phyloP scores from a whole-genome alignment of 345 rosid genomes.

The Eucalyptus camaldulensis region DNA sequence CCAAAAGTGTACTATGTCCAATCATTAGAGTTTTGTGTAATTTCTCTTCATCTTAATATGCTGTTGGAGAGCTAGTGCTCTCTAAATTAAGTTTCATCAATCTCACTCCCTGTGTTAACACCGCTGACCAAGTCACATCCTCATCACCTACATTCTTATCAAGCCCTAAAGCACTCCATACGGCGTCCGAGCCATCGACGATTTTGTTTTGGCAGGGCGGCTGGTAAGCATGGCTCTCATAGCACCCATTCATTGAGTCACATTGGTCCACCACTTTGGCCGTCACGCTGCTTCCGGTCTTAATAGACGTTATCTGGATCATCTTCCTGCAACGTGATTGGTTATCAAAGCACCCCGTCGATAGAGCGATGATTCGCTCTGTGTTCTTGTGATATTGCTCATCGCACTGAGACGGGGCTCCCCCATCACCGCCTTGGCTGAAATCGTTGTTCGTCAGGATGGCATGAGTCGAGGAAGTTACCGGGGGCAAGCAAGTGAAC shows the following conservation, averaged over 20 bases:
- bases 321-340: slow-evolving; percentile 12
- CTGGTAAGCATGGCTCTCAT: slow-evolving; percentile 9
- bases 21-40: background rate
- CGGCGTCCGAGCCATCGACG: slow-evolving; percentile 27
- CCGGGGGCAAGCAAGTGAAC: slow-evolving; percentile 18
- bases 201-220: slow-evolving; percentile 18
- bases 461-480: slow-evolving; percentile 8
- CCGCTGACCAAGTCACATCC: slow-evolving; percentile 12
- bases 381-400: background rate
- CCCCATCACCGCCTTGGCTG: slow-evolving; percentile 19
- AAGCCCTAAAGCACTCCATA: slow-evolving; percentile 18
- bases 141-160: background rate
- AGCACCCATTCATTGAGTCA: slow-evolving; percentile 17
- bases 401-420: slow-evolving; percentile 13
- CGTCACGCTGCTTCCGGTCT: slow-evolving; percentile 1
- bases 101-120: background rate
- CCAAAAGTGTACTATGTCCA: background rate
- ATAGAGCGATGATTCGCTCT: slow-evolving; percentile 12
- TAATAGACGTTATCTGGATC: slow-evolving; percentile 7
- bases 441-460: slow-evolving; percentile 15
- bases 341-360: slow-evolving; percentile 14
- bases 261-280: slow-evolving; percentile 35
- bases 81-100: background rate
- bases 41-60: background rate
- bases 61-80: background rate